A percentile compares a stretch with the other conserved stretches of the same genome.
These are phyloP conservation scores for Auxenochlorella pyrenoidosa DNA, from an alignment of 139 green algal genomes.

Conservation along the genomic window DNA sequence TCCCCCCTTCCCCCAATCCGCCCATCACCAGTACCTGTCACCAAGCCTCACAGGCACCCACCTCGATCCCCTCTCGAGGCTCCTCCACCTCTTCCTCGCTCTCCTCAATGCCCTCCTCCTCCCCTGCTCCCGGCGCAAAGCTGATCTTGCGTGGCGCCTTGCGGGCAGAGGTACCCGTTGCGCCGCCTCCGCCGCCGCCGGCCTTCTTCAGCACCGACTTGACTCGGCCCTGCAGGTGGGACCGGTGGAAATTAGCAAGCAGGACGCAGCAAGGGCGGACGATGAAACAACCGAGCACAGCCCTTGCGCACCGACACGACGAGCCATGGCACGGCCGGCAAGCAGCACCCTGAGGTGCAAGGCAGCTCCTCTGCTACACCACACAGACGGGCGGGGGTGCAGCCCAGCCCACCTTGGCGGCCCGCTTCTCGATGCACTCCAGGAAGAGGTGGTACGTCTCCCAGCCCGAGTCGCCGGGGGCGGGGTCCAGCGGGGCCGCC, in stretches of 20 bases:
- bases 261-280: neutral
- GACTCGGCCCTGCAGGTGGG: neutral
- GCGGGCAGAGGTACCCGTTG: neutral
- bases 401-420: slow-evolving; percentile 32
- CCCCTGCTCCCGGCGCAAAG: neutral
- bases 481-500: neutral
- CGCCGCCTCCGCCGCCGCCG: neutral
- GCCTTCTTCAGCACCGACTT: slow-evolving; percentile 29
- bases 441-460: slow-evolving; percentile 47
- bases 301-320: no score
- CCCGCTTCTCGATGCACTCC: slow-evolving; percentile 28
- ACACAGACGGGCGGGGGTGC: neutral
- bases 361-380: neutral
- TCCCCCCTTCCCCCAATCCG: no score
- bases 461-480: neutral
- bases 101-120: neutral
- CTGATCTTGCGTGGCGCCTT: slow-evolving; percentile 16
- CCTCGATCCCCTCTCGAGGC: neutral
- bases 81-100: slow-evolving; percentile 14
- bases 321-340: no score
- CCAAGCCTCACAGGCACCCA: neutral
- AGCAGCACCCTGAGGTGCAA: neutral
- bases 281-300: neutral
- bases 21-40: no score
- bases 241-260: neutral